Evolutionary conservation across 78 protist species (phyloP), one percentile per base, ranked within the genome.

Genomic region (Emiliania huxleyi): DNA sequence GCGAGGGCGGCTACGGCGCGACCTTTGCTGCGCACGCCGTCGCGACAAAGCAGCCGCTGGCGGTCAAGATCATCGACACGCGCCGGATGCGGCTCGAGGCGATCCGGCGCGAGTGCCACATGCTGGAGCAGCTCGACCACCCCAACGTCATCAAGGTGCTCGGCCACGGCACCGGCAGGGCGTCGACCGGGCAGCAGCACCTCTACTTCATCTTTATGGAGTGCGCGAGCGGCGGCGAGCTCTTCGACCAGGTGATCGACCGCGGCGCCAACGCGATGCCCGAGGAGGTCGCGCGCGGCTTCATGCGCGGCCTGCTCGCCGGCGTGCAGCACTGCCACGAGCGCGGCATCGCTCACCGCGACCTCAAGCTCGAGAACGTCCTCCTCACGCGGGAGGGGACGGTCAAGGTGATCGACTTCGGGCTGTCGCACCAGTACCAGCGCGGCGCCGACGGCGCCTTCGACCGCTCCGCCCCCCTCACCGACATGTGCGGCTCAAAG

Each of bases 221-320:
- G 91, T 91, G 83, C 25, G 93, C 92, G 40, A 75, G 91, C 2
- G 96, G 96, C 2, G 96, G 96, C 69, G 96, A 94, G 91, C 92
- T 94, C 48, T 93, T 94, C 73, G 96, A 94, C 56, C 88, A 87
- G 46, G 69, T 94, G 55, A 94, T 90, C 35, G 29, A 5, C 44
- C 92, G 4, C 21, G 91, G 45, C 88, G 46, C 48, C 6, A 35
- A 71, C 42, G 43, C 38, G 38, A 93, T 94, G 45, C 75, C 94
- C 22, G 96, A 93, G 71, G 71, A 3, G 35, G 55, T 42, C 15
- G 96, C 95, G 12, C 45, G 93, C 42, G 48, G 45, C 38, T 92
- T 38, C 93, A 33, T 94, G 43, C 73, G 45, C 8, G 95, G 93
- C 69, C 92, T 94, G 37, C 85, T 93, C 69, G 42, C 26, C 37